Conservation (phyloP, 176 grass and related monocot species). For the Oryza glaberrima region DNA sequence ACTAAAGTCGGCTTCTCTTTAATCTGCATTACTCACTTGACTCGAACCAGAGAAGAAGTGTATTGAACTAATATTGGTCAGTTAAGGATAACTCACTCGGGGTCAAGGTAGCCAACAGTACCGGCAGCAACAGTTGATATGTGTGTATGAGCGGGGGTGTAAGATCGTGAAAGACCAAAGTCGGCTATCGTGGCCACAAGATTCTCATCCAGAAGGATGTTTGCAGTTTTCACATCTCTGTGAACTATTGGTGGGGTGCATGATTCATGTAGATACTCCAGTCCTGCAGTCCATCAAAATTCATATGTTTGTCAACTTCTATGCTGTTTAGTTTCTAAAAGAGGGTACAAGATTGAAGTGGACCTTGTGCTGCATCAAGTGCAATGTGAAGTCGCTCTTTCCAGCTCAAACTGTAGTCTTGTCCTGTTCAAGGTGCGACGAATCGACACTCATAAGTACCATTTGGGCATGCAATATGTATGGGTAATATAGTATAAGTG, state of each 20-base stretch:
- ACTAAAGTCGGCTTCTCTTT: not conserved
- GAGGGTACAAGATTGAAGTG: not conserved
- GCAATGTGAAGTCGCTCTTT: slow-evolving; percentile 50
- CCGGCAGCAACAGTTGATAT: slow-evolving; percentile 41
- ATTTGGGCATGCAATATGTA: not conserved
- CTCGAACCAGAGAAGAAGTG: not conserved
- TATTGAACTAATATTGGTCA: not conserved
- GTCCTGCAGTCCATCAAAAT: slow-evolving; percentile 24
- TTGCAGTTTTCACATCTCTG: slow-evolving; percentile 44
- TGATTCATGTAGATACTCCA: slow-evolving; percentile 42
- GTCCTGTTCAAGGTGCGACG: not conserved
- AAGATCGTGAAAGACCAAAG: slow-evolving; percentile 41
- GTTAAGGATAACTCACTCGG: not conserved
- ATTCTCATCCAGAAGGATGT: slow-evolving; percentile 49
- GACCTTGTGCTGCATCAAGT: slow-evolving; percentile 53
- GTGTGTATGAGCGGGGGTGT: not conserved
- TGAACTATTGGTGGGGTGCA: slow-evolving; percentile 47
- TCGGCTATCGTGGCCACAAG: slow-evolving; percentile 40
- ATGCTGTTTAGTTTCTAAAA: not conserved
- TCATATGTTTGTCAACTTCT: not conserved
- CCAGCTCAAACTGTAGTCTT: slow-evolving; percentile 26
- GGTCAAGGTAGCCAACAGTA: slow-evolving; percentile 31
- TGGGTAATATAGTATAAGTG: too few relatives aligned
- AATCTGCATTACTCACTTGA: not conserved
- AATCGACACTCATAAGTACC: not conserved